phyloP scores from a whole-genome alignment of 2,329 filamentous ascomycete species.

The Sarocladium oryzae region DNA sequence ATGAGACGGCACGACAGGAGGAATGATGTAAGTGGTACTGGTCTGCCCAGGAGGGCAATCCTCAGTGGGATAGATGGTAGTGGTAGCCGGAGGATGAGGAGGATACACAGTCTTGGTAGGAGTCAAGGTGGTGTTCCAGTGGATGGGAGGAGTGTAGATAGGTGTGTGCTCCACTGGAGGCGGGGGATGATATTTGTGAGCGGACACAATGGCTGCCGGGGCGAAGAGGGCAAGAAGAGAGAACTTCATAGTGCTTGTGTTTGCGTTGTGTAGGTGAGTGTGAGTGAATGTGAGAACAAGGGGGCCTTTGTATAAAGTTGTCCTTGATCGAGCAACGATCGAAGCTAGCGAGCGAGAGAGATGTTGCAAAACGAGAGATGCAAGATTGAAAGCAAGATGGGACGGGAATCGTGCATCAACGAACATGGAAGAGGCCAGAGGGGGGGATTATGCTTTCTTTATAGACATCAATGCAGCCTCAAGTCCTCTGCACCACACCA shows the following conservation, averaged over 20 bases:
- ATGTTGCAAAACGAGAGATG: background rate
- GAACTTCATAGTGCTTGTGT: constrained; percentile 1
- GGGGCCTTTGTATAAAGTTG: background rate
- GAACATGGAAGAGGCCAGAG: background rate
- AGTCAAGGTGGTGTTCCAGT: background rate
- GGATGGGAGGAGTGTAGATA: background rate
- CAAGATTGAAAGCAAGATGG: background rate
- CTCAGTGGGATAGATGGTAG: background rate
- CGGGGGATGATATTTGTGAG: constrained; percentile 1
- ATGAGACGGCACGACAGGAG: background rate
- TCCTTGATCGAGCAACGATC: background rate
- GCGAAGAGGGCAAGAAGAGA: background rate
- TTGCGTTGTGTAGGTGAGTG: background rate
- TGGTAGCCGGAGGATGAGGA: background rate
- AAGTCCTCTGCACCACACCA: background rate
- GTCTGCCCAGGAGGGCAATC: background rate
- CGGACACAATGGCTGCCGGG: background rate
- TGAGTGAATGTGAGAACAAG: constrained; percentile 3
- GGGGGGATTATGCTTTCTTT: background rate
- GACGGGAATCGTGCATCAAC: background rate
- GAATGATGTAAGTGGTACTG: background rate
- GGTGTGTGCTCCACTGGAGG: background rate
- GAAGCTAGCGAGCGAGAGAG: background rate
- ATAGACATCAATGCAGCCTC: background rate
- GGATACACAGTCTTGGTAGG: constrained; percentile 1